These are phyloP conservation scores for Prosopis cineraria DNA, from an alignment of 306 rosid species.

Conservation along the genomic window DNA sequence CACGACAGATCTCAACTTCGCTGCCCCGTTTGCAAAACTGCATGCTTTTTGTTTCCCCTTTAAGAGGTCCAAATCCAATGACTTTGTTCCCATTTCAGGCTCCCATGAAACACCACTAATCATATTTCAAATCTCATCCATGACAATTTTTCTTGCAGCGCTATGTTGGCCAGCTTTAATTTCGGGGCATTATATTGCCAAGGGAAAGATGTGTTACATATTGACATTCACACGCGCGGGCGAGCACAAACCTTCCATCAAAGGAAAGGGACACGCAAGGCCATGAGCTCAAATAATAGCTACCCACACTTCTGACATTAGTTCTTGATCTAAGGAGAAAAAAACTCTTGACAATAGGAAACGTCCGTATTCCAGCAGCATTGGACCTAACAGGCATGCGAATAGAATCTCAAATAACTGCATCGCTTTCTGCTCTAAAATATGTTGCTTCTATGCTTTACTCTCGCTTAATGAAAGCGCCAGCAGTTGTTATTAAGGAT, in stretches of 20 bases:
- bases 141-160: background rate
- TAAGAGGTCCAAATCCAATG: background rate
- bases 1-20: background rate
- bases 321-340: background rate
- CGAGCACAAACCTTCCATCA: background rate
- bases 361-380: conserved; percentile 35
- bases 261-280: conserved; percentile 3
- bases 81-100: background rate
- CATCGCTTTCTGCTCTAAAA: conserved; percentile 31
- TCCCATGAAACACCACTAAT: background rate
- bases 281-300: background rate
- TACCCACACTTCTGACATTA: conserved; percentile 1
- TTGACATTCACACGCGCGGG: too few species aligned
- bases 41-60: background rate
- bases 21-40: background rate
- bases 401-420: conserved; percentile 29
- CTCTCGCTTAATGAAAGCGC: conserved; percentile 18
- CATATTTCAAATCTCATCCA: background rate
- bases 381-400: conserved; percentile 26
- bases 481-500: background rate
- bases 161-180: background rate
- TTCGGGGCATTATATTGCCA: background rate
- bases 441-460: conserved; percentile 21
- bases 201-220: background rate
- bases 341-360: conserved; percentile 26